Base-by-base conservation (phyloP, 768 basidiomycete species). In the Amanita rubescens region DNA sequence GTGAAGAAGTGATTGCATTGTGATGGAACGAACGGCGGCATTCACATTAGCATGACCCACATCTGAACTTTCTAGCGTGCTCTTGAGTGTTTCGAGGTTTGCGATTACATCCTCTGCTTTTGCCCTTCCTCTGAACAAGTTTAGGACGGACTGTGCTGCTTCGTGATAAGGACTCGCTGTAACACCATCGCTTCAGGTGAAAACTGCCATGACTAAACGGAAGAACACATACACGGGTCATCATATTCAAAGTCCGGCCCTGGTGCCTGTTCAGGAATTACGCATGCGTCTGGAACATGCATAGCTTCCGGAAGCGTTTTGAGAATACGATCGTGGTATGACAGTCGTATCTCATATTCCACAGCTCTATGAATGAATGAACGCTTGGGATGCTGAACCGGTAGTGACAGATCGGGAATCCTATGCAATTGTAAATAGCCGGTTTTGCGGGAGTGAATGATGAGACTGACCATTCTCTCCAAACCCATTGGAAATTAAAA, bases 401-500 rank as follows among this genome's bases (percentile, higher is more conserved):
- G 71, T 9, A 95, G 69, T 1, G 77, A 67, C 27, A 98, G 72
- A 70, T 98, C 96, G 2, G 87, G 84, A 12, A 92, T 72, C 95
- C 95, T 98, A 50, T 5, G 44, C 22, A 19, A 35, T 30, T 12
- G 24, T 46, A 15, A 46, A 46, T 25, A 57, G 41, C 17, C 48
- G 42, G 9, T 25, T 33, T 17, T 4, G 15, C 34, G 17, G 17
- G 25, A 27, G 32, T 47, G 27, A 43, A 3, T 15, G 24, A 15
- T 35, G 42, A 22, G 3, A 69, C 84, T 42, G 49, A 94, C 95
- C 96, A 99, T 77, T 98, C 96, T 63, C 92, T 94, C 96, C 96
- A 99, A 12, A 96, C 92, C 96, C 96, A 98, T 62, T 87, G 84
- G 70, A 97, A 99, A 22, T 85, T 87, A 66, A 97, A 99, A 70